Evolutionary conservation across 1,284 basidiomycete species (phyloP).

Genomic region (Cryptococcus wingfieldii): DNA sequence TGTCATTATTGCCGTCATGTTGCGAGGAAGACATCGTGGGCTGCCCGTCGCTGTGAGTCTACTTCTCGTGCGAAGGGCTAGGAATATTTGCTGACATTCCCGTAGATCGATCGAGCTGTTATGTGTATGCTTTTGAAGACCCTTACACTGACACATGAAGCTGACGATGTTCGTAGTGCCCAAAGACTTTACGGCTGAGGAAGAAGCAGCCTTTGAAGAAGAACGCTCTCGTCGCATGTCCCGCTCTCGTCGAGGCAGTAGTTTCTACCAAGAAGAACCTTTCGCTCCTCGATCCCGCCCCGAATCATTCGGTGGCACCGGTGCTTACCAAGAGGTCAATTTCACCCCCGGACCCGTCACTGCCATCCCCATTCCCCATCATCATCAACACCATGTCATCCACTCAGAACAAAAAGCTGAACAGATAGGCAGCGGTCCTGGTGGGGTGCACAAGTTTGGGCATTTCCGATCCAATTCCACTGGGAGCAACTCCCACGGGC

Average conservation of each 20-base stretch:
- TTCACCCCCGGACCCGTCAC: slow-evolving; percentile 4
- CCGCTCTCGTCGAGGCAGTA: slow-evolving; percentile 22
- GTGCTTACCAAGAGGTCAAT: slow-evolving; percentile 4
- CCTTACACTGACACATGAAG: not conserved
- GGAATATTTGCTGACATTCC: not conserved
- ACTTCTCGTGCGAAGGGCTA: not conserved
- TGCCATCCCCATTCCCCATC: slow-evolving; percentile 5
- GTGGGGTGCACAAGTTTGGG: not conserved
- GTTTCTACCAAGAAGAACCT: slow-evolving; percentile 8
- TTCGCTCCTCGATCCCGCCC: not conserved
- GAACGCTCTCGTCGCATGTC: slow-evolving; percentile 29
- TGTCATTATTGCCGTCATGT: slow-evolving; percentile 79
- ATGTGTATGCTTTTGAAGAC: slow-evolving; percentile 29
- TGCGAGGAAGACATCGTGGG: slow-evolving; percentile 87
- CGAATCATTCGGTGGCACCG: slow-evolving; percentile 4
- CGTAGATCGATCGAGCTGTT: slow-evolving; percentile 47
- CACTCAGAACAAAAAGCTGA: not conserved
- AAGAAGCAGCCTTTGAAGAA: slow-evolving; percentile 40
- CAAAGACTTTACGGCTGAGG: slow-evolving; percentile 40
- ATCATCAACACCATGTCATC: slow-evolving; percentile 2
- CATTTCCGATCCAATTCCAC: slow-evolving; percentile 13
- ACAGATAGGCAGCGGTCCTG: no score
- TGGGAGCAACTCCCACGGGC: slow-evolving; percentile 3
- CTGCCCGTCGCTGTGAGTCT: slow-evolving; percentile 80
- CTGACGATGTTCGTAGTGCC: slow-evolving; percentile 26